A percentile compares a stretch with the other conserved stretches of the same genome.
Conservation (phyloP, 768 basidiomycete species). For the Leccinum ochraceum region DNA sequence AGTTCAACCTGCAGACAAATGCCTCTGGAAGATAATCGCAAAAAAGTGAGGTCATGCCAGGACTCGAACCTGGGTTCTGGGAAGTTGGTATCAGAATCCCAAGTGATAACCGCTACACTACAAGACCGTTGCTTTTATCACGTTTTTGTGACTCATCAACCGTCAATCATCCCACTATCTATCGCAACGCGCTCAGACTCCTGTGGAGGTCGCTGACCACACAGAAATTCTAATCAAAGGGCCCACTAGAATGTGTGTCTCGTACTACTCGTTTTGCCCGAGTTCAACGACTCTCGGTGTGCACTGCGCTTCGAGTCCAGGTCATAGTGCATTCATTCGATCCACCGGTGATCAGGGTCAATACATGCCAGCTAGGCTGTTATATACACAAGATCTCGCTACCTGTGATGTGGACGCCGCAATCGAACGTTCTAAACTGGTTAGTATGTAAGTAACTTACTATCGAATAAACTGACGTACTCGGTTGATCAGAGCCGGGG, state of each 20-base stretch:
- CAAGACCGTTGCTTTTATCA: background rate
- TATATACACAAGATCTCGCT: too few species aligned
- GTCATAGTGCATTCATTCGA: too few species aligned
- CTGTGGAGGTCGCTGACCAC: constrained; percentile 17
- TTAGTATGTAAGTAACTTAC: background rate
- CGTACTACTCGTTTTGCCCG: too few species aligned
- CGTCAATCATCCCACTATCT: constrained; percentile 34
- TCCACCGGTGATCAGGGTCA: too few species aligned
- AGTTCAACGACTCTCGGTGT: too few species aligned
- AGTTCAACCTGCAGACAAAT: too few species aligned
- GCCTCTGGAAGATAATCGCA: background rate
- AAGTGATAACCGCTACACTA: constrained; percentile 20
- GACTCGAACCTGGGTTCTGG: constrained; percentile 18
- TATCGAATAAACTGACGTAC: constrained; percentile 15
- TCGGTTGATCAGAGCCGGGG: constrained; percentile 16
- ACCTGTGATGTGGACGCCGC: background rate
- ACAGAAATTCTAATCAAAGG: too few species aligned
- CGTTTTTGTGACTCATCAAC: background rate
- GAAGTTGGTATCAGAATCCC: constrained; percentile 14
- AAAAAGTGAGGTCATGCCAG: constrained; percentile 15
- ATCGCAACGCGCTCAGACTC: too few species aligned
- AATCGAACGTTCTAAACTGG: background rate
- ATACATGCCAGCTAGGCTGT: too few species aligned
- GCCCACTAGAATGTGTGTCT: too few species aligned
- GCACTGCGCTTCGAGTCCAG: too few species aligned